A percentile compares a stretch with the other conserved stretches of the same genome.
Evolutionary conservation across 345 rosid genomes (phyloP).

Genomic region (Rhodamnia argentea): DNA sequence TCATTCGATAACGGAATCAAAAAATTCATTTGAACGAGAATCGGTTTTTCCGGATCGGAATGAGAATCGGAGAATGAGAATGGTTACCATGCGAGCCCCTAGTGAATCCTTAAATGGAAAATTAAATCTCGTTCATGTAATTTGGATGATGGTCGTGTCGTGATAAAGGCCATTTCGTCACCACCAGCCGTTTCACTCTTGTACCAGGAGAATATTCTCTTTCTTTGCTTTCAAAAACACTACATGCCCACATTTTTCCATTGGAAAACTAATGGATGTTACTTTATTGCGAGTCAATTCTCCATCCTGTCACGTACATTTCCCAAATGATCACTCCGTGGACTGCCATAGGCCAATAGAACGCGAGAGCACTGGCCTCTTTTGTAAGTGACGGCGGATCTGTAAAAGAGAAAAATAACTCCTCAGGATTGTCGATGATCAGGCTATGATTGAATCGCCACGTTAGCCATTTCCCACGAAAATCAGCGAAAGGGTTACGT

Average conservation of each 20-base stretch:
- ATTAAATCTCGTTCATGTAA: too few species aligned
- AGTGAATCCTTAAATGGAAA: background rate
- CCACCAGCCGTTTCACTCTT: background rate
- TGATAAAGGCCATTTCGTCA: background rate
- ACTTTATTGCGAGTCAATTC: background rate
- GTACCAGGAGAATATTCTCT: background rate
- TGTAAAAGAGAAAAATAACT: background rate
- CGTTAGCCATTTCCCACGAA: rapidly evolving
- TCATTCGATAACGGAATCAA: too few species aligned
- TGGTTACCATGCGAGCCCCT: too few species aligned
- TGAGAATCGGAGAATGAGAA: too few species aligned
- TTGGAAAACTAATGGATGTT: background rate
- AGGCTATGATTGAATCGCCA: rapidly evolving
- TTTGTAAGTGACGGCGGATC: background rate
- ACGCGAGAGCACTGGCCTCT: background rate
- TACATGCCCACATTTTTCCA: background rate
- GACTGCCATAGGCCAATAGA: background rate
- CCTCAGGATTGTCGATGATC: background rate
- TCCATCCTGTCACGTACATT: background rate
- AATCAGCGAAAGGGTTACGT: rapidly evolving
- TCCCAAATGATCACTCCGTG: background rate
- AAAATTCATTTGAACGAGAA: too few species aligned
- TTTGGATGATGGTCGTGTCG: too few species aligned
- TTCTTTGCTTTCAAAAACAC: background rate
- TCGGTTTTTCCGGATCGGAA: too few species aligned